Evolutionary conservation across 257 asterid genomes (phyloP).

Genomic region (Penstemon eatonii): DNA sequence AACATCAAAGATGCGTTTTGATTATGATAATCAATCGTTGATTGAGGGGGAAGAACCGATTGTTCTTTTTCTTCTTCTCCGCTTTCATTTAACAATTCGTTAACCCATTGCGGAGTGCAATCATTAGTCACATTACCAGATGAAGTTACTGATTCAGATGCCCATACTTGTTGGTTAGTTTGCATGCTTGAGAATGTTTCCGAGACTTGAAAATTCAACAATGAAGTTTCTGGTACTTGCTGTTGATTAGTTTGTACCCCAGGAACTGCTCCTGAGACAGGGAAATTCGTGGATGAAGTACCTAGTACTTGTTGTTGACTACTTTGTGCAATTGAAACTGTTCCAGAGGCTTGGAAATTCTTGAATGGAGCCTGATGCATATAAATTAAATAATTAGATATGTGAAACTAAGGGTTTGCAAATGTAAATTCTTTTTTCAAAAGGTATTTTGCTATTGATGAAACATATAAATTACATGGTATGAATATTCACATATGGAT

Average conservation of each 20-base stretch:
- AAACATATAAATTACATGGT: no score
- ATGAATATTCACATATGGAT: no score
- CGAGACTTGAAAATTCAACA: background rate
- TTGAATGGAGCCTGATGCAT: conserved; percentile 27
- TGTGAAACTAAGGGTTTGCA: background rate
- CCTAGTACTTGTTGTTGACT: no score
- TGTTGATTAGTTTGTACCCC: background rate
- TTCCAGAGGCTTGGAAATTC: background rate
- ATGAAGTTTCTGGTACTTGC: no score
- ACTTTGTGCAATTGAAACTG: no score
- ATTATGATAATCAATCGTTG: no score
- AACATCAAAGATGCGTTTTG: no score
- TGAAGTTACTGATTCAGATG: conserved; percentile 18
- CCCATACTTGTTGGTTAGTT: background rate
- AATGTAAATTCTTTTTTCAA: no score
- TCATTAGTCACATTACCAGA: background rate
- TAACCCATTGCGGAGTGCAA: background rate
- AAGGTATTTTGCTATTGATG: no score
- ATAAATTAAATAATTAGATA: conserved; percentile 14
- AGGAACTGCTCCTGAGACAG: background rate
- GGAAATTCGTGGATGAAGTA: no score
- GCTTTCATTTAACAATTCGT: conserved; percentile 16
- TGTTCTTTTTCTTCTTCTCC: background rate
- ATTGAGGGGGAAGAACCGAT: conserved; percentile 11
- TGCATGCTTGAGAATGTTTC: background rate